Evolutionary conservation across 1,139 yeast species (phyloP).

Genomic region (Lodderomyces theae): DNA sequence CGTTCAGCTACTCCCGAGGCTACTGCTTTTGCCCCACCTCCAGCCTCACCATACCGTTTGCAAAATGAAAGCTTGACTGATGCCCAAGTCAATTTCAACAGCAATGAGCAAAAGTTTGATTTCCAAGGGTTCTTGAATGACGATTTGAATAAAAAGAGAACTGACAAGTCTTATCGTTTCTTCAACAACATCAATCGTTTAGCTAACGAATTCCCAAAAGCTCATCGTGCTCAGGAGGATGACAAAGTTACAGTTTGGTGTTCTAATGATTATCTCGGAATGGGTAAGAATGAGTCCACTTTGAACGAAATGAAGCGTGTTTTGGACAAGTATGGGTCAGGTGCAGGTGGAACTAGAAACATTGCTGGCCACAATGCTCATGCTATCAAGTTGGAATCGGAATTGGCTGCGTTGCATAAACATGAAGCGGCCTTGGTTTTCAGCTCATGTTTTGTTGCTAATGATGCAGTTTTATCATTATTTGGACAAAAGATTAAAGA

Average conservation of each 20-base stretch:
- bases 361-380: slow-evolving; percentile 96
- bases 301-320: slow-evolving; percentile 75
- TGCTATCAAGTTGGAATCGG: slow-evolving; percentile 81
- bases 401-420: slow-evolving; percentile 85
- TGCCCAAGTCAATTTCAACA: slow-evolving; percentile 28
- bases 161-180: slow-evolving; percentile 89
- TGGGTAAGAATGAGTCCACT: slow-evolving; percentile 80
- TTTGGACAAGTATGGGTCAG: slow-evolving; percentile 89
- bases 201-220: slow-evolving; percentile 89
- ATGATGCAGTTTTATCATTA: slow-evolving; percentile 91
- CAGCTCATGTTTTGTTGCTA: slow-evolving; percentile 94
- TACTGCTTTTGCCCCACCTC: slow-evolving; percentile 8
- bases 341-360: slow-evolving; percentile 99
- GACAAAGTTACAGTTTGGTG: slow-evolving; percentile 98
- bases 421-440: slow-evolving; percentile 95
- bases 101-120: slow-evolving; percentile 54
- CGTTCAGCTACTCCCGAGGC: slow-evolving; percentile 18
- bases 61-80: slow-evolving; percentile 29
- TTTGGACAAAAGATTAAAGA: slow-evolving; percentile 89
- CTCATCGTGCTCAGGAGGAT: slow-evolving; percentile 71
- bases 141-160: slow-evolving; percentile 70
- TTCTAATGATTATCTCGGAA: slow-evolving; percentile 93
- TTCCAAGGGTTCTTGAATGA: slow-evolving; percentile 60
- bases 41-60: slow-evolving; percentile 33
- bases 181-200: slow-evolving; percentile 96